phyloP scores from a whole-genome alignment of 2,329 filamentous ascomycete species.

The Aspergillus brasiliensis region DNA sequence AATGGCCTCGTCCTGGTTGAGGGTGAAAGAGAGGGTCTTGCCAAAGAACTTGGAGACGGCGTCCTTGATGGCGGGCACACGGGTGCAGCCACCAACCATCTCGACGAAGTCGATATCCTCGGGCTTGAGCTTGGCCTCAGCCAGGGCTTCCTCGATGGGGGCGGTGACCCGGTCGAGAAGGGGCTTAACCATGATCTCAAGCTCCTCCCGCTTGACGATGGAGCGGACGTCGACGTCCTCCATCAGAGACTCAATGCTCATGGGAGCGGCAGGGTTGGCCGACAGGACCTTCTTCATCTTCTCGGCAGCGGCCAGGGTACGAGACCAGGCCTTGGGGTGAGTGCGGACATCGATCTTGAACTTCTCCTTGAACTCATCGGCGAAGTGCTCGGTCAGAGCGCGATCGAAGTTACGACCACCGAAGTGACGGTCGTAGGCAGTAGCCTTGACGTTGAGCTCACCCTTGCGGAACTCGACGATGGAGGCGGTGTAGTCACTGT shows the following conservation, averaged over 20 bases:
- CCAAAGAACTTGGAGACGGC: slow-evolving; percentile 87
- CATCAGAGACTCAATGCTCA: slow-evolving; percentile 99
- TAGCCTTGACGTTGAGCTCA: slow-evolving; percentile 90
- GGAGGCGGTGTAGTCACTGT: slow-evolving; percentile 93
- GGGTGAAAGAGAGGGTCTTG: slow-evolving; percentile 90
- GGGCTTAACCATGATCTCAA: slow-evolving; percentile 87
- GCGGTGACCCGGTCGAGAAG: slow-evolving; percentile 71
- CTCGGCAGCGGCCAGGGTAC: slow-evolving; percentile 85
- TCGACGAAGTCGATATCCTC: slow-evolving; percentile 94
- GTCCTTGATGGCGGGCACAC: slow-evolving; percentile 90
- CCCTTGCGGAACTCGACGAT: slow-evolving; percentile 97
- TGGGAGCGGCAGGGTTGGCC: slow-evolving; percentile 85
- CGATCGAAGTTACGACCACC: slow-evolving; percentile 97
- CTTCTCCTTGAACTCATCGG: slow-evolving; percentile 94
- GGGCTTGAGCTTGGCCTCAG: slow-evolving; percentile 85
- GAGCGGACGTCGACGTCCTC: slow-evolving; percentile 90
- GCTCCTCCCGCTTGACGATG: slow-evolving; percentile 90
- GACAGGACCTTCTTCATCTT: slow-evolving; percentile 99
- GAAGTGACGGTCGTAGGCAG: slow-evolving; percentile 91
- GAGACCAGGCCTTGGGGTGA: slow-evolving; percentile 85
- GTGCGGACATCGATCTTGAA: slow-evolving; percentile 94
- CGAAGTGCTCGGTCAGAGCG: slow-evolving; percentile 90
- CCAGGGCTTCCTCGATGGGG: slow-evolving; percentile 86
- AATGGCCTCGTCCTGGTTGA: slow-evolving; percentile 97
- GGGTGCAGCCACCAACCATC: slow-evolving; percentile 90